Evolutionary conservation across 2,329 filamentous ascomycete genomes (phyloP).

Genomic region (Xylariaceae sp.): DNA sequence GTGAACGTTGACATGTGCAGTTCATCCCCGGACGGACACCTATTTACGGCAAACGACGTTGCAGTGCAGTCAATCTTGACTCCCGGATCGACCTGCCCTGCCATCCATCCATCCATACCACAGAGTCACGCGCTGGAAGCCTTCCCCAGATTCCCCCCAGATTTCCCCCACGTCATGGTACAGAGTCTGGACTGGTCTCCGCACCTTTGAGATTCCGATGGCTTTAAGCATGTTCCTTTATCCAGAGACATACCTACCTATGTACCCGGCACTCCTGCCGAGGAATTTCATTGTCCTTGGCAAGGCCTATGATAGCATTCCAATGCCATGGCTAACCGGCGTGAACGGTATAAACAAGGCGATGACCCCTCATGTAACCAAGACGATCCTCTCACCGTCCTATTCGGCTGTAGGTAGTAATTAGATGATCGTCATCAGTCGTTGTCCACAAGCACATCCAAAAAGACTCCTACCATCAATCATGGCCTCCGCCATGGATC

Average conservation of each 20-base stretch:
- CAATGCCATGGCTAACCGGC: neutral
- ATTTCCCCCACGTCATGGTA: too few species aligned
- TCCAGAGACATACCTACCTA: neutral
- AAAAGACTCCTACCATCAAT: neutral
- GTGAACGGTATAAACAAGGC: neutral
- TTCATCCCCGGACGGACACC: too few species aligned
- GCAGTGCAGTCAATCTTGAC: neutral
- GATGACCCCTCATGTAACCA: neutral
- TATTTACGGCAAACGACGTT: neutral
- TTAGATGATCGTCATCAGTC: neutral
- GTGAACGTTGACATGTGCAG: too few species aligned
- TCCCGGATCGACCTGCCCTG: neutral
- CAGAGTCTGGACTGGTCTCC: neutral
- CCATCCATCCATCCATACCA: neutral
- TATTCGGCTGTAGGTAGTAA: neutral
- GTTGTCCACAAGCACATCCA: neutral
- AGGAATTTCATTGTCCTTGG: neutral
- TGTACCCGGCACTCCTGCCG: neutral
- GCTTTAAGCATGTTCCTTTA: neutral
- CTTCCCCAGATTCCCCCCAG: neutral
- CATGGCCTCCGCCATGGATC: slow-evolving; percentile 13
- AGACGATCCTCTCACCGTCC: neutral
- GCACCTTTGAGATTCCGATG: neutral
- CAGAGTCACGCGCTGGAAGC: neutral
- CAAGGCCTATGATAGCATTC: neutral